Evolutionary conservation across 768 basidiomycete species (phyloP).

Genomic region (Lentinula guzmanii): DNA sequence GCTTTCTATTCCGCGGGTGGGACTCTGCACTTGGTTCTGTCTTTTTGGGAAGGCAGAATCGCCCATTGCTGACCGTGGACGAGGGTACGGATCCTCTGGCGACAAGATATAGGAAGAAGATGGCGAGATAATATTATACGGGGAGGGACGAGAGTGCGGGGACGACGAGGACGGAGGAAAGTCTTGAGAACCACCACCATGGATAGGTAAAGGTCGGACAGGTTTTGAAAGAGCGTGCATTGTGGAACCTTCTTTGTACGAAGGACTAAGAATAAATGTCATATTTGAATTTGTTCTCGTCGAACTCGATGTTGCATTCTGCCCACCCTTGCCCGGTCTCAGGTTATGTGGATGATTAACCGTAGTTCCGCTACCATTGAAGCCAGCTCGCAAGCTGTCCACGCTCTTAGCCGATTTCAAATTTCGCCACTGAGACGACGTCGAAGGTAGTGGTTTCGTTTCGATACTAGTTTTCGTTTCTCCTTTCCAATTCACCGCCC

Average conservation of each 20-base stretch:
- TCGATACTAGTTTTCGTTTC: constrained; percentile 29
- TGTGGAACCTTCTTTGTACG: constrained; percentile 37
- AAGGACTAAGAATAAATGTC: neutral
- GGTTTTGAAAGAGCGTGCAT: constrained; percentile 23
- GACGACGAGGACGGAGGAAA: constrained; percentile 18
- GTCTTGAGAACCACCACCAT: constrained; percentile 29
- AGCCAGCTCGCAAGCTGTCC: constrained; percentile 39
- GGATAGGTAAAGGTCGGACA: constrained; percentile 34
- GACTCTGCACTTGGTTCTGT: constrained; percentile 16
- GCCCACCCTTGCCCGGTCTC: constrained; percentile 22
- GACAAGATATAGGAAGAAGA: constrained; percentile 24
- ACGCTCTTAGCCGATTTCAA: constrained; percentile 44
- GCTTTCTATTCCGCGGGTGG: neutral
- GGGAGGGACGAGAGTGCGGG: constrained; percentile 15
- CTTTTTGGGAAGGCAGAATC: constrained; percentile 22
- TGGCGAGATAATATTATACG: constrained; percentile 12
- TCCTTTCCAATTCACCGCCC: constrained; percentile 47
- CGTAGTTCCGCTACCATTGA: constrained; percentile 6
- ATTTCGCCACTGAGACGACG: constrained; percentile 26
- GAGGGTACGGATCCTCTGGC: constrained; percentile 53
- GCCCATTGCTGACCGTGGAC: constrained; percentile 60
- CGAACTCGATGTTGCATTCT: neutral
- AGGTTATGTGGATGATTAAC: constrained; percentile 27
- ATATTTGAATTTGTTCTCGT: neutral
- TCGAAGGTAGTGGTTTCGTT: constrained; percentile 25